Conservation (phyloP, 2,329 filamentous ascomycete genomes). For the Onygenales sp. region DNA sequence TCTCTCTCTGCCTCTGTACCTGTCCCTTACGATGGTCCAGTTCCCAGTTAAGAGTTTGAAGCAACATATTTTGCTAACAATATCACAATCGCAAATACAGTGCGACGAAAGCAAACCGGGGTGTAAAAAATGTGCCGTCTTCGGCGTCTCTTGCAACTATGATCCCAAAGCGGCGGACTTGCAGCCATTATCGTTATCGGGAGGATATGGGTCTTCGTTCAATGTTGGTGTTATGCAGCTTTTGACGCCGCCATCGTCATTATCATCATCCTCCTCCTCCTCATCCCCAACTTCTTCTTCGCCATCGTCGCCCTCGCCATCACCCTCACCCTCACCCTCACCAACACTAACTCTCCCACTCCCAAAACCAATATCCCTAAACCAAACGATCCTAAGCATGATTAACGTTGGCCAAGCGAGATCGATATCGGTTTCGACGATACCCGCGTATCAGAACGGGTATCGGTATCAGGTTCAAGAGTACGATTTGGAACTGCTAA, state of each 20-base stretch:
- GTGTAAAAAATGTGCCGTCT: neutral
- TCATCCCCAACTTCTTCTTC: neutral
- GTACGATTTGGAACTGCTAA: neutral
- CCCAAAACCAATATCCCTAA: neutral
- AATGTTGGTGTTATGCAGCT: too few species aligned
- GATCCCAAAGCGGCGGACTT: neutral
- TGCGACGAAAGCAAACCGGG: neutral
- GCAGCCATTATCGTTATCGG: neutral
- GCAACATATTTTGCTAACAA: neutral
- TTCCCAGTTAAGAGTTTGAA: too few species aligned
- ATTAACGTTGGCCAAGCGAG: neutral
- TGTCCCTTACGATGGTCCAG: too few species aligned
- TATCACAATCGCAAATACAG: neutral
- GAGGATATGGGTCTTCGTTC: too few species aligned
- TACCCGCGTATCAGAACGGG: neutral
- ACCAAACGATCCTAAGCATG: neutral
- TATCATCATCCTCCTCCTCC: too few species aligned
- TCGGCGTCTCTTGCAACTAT: slow-evolving; percentile 1
- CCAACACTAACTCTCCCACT: neutral
- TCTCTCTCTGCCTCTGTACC: too few species aligned
- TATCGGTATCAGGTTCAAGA: neutral
- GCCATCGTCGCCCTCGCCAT: neutral
- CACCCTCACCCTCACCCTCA: neutral
- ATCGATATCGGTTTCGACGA: too few species aligned
- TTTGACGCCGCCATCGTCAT: too few species aligned